A percentile compares a stretch with the other conserved stretches of the same genome.
Conservation (phyloP, 1,284 basidiomycete species). For the Filobasidium uniguttulatum region DNA sequence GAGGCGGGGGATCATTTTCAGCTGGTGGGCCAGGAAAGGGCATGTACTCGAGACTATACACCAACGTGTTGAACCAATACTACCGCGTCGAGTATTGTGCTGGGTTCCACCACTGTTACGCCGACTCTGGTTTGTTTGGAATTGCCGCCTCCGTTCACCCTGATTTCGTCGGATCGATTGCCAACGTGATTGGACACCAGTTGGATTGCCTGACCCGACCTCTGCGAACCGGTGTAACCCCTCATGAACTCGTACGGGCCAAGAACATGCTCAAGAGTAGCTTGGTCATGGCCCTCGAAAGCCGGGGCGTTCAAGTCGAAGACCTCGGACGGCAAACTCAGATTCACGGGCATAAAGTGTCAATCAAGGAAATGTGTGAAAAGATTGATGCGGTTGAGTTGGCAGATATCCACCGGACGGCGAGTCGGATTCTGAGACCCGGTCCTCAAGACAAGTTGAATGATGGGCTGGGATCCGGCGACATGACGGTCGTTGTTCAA, state of each 20-base stretch:
- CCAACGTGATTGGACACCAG: slow-evolving; percentile 78
- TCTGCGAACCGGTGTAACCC: slow-evolving; percentile 31
- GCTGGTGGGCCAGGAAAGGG: slow-evolving; percentile 94
- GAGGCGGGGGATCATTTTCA: slow-evolving; percentile 89
- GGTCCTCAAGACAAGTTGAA: slow-evolving; percentile 21
- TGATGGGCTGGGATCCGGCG: slow-evolving; percentile 34
- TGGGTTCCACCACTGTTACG: slow-evolving; percentile 97
- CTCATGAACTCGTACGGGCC: slow-evolving; percentile 61
- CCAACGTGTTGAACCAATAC: slow-evolving; percentile 91
- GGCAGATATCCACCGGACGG: slow-evolving; percentile 38
- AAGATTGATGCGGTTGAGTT: slow-evolving; percentile 72
- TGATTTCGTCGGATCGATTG: slow-evolving; percentile 47
- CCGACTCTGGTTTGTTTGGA: slow-evolving; percentile 76
- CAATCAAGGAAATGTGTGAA: slow-evolving; percentile 79
- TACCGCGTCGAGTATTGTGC: slow-evolving; percentile 90
- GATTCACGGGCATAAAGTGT: slow-evolving; percentile 77
- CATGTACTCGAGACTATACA: slow-evolving; percentile 96
- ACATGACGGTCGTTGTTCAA: slow-evolving; percentile 39
- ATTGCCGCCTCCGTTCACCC: slow-evolving; percentile 83
- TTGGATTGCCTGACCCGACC: slow-evolving; percentile 39
- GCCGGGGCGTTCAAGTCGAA: slow-evolving; percentile 76
- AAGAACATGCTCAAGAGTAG: slow-evolving; percentile 93
- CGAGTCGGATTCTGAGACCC: slow-evolving; percentile 31
- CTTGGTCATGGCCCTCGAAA: slow-evolving; percentile 92
- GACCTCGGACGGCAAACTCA: slow-evolving; percentile 57